These are phyloP conservation scores for Gnaphalium uliginosum DNA, from an alignment of 129 eudicot species.

Conservation along the genomic window DNA sequence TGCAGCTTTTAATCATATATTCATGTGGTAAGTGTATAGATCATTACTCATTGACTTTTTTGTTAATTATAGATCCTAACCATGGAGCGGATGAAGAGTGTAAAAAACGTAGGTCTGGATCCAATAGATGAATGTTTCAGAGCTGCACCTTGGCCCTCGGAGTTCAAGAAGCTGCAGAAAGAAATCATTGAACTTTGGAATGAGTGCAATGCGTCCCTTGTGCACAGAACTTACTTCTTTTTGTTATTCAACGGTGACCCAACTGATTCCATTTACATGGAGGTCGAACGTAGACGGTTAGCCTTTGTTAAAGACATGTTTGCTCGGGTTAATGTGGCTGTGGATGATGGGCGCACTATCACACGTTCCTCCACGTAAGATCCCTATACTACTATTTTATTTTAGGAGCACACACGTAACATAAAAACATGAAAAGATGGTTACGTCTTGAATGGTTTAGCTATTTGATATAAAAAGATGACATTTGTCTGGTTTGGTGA, in stretches of 20 bases:
- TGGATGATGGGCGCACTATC: constrained; percentile 58
- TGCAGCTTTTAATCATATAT: background rate
- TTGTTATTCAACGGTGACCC: constrained; percentile 79
- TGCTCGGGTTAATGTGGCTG: constrained; percentile 46
- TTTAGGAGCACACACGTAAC: background rate
- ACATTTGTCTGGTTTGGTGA: background rate
- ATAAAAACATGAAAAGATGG: background rate
- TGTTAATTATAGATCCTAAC: constrained; percentile 16
- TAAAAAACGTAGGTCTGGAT: constrained; percentile 75
- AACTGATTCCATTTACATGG: constrained; percentile 81
- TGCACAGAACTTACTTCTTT: constrained; percentile 84
- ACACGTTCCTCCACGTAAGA: constrained; percentile 68
- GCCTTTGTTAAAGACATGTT: constrained; percentile 65
- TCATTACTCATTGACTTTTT: background rate
- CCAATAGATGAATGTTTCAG: constrained; percentile 65
- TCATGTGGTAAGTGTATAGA: constrained; percentile 3
- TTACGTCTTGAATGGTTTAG: background rate
- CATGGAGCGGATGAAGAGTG: constrained; percentile 34
- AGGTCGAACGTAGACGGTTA: constrained; percentile 83
- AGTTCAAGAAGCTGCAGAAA: constrained; percentile 67
- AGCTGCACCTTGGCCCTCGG: constrained; percentile 56
- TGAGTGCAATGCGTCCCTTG: constrained; percentile 73
- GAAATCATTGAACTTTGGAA: constrained; percentile 81
- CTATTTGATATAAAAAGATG: background rate
- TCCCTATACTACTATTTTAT: background rate